Evolutionary conservation across 2,329 filamentous ascomycete species (phyloP), one percentile per base, ranked within the genome.

Genomic region (Cercospora canescens): DNA sequence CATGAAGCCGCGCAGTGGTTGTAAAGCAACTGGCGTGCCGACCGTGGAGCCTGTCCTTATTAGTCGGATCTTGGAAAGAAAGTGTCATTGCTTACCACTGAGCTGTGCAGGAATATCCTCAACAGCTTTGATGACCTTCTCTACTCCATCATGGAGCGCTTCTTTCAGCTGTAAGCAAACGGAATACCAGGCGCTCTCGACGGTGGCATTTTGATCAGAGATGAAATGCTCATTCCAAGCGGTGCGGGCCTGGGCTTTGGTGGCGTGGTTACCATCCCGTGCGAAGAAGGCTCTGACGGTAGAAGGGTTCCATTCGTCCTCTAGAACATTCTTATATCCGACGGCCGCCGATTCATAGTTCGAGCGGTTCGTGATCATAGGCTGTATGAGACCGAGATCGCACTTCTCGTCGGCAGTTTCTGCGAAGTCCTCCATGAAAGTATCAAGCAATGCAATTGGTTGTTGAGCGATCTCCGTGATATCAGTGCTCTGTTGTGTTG

Each of bases 211-310:
- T 9, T 67, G 60, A 7, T 34, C 48, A 2, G 58, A 61, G 7
- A 60, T 60, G 67, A 73, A 73, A 8, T 58, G 59, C 59, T 74
- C 68, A 30, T 72, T 73, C 71, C 71, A 73, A 28, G 60, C 62
- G 5, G 9, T 14, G 50, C 64, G 32, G 2, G 65, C 60, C 14
- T 50, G 41, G 12, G 57, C 14, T 11, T 26, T 26, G 4, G 70
- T 70, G 0, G 34, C 12, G 35, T 73, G 68, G 2, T 62, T 70
- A 26, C 72, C 71, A 12, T 70, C 28, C 5, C 62, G 70, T 2
- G 52, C 41, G 26, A 74, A 65, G 56, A 74, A 75, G 41, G 72
- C 71, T 32, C 58, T 37, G 14, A 72, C 37, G 1, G 69, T 69
- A 11, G 58, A n/a, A 8, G 11, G n/a, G 24, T 69, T 59, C 66